Conservation (phyloP, 228 moss, liverwort and hornwort genomes). For the Sphagnum fallax region DNA sequence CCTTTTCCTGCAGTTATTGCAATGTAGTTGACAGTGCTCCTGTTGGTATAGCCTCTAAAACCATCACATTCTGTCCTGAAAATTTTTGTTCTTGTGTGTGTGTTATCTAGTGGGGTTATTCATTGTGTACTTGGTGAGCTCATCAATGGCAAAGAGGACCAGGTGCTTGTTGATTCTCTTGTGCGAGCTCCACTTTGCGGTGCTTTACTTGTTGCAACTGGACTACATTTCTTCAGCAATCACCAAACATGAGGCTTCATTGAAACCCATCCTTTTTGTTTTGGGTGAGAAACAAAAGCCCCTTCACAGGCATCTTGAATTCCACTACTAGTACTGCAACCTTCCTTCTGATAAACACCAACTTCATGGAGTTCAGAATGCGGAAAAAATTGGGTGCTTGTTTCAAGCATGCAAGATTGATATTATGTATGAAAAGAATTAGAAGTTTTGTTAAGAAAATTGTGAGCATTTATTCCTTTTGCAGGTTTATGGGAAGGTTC, state of each 20-base stretch:
- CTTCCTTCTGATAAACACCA: no score
- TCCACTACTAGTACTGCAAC: no score
- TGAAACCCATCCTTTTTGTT: constrained; percentile 24
- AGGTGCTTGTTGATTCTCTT: constrained; percentile 27
- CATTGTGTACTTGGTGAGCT: constrained; percentile 30
- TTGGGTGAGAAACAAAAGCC: constrained; percentile 11
- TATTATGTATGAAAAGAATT: no score
- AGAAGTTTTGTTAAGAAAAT: no score
- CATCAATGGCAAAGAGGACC: constrained; percentile 28
- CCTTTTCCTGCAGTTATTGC: not conserved
- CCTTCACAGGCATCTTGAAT: no score
- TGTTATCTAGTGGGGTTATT: constrained; percentile 32
- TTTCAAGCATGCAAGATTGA: no score
- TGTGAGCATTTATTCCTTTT: not conserved
- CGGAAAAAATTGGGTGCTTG: no score
- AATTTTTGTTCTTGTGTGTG: not conserved
- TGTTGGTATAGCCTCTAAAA: no score
- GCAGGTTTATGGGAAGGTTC: constrained; percentile 30
- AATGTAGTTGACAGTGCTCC: not conserved
- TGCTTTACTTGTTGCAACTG: constrained; percentile 30
- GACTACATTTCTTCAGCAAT: constrained; percentile 31
- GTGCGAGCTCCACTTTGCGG: constrained; percentile 38
- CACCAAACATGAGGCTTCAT: constrained; percentile 12
- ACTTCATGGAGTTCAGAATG: no score
- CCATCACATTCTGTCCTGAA: no score